Evolutionary conservation across 83 land plant species (phyloP), one percentile per base, ranked within the genome.

Genomic region (Picea abies): DNA sequence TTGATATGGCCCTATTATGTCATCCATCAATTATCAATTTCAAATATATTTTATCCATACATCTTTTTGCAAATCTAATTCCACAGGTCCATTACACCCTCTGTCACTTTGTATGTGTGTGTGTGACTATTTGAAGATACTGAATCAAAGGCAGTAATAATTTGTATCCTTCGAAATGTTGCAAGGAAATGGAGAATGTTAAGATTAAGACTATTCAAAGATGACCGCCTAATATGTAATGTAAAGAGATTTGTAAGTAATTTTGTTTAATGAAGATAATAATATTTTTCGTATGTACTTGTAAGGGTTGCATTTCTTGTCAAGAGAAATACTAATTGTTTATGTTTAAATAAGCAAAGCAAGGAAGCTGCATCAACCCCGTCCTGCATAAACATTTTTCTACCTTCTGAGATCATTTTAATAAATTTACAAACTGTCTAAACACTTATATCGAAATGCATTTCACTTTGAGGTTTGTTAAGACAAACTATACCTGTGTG

Each of bases 401-500:
- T 73, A 73, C 58, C 9, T 73, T 73, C 56, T n/a, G 49, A 73
- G 25, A 19, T 3, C 58, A 73, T n/a, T 73, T 44, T 16, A 2
- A 32, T 41, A 12, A 0, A 20, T 73, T 47, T 41, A 41, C 7
- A 52, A 2, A 22, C 47, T 10, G 22, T 47, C 25, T n/a, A 73
- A 19, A n/a, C 58, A 9, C 22, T 41, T 44, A 73, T n/a, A 47
- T 44, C 3, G 56, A 44, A 72, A 52, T 20, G 15, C 25, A 17
- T 44, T 73, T 73, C 58, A 73, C 77, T 44, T 72, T 73, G 41
- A 44, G 4, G 25, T 76, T 20, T n/a, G 47, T 6, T 44, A 6
- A 44, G 47, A 73, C 23, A 44, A 52, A 61, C 23, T 20, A 64
- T 85, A 98, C 99, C 98, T 32, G 94, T 93, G 81, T 94, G 98